Evolutionary conservation across 2,329 filamentous ascomycete genomes (phyloP), one percentile per base, ranked within the genome.

Genomic region (Botrytis aclada): DNA sequence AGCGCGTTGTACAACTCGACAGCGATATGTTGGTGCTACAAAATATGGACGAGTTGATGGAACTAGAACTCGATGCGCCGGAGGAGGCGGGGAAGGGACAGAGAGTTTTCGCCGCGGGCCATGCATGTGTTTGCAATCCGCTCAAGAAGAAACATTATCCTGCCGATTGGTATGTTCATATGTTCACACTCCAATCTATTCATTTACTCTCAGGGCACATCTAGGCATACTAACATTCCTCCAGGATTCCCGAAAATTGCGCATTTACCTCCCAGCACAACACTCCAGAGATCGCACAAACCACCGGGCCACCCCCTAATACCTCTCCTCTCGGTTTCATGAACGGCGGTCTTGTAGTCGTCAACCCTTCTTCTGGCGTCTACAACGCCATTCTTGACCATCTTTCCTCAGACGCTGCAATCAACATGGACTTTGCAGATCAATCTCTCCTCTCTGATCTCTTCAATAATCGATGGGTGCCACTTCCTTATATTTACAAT

Each of bases 11-110:
- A 51, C 92, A 94, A 83, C 86, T 97, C 71, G 94, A 97, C 83
- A 92, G 91, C 79, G 94, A 97, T 83, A 97, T 97, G 94, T 84
- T 97, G 69, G 89, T 93, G 12, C 83, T 91, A 76, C 86, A 86
- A 78, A 97, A 97, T 82, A 97, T 97, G 93, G 94, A 97, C 81
- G 94, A 97, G 84, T 84, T 97, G 77, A 97, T 97, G 93, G 89
- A 93, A n/a, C 78, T 97, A 67, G 84, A 88, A 74, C 87, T 97
- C 63, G 93, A 95, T 81, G 80, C 84, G 32, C 84, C 88, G 0
- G 83, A 83, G 60, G 74, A 85, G 73, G 84, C 78, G 2, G 89
- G 86, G 78, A 79, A 76, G 71, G 80, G 91, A 34, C 80, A 86
- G 62, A 86, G 88, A 62, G 92, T 97, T 47, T 95, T 97, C 82